Evolutionary conservation across 2,329 filamentous ascomycete species (phyloP), one percentile per base, ranked within the genome.

Genomic region (Periconia digitata): DNA sequence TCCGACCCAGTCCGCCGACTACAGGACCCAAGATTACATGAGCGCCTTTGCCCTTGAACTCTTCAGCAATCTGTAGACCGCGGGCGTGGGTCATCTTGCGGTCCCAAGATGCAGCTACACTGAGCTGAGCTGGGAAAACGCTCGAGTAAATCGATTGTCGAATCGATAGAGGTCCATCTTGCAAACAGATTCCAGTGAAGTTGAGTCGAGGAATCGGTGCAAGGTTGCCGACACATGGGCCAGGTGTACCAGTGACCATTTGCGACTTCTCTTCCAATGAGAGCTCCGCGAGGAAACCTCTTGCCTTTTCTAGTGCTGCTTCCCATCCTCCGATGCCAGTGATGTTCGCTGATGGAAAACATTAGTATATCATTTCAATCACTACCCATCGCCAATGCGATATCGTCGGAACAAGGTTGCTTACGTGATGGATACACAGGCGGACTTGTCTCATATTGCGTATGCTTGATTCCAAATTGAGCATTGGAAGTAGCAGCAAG

Each of bases 1-100:
- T 63, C 10, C 73, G 62, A 5, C 74, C 74, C 15, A 77, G 49
- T 6, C 74, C 72, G 1, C 73, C 74, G 32, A 70, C 60, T 3
- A 76, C 72, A 15, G 87, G 87, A 8, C 74, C 76, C 1, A 80
- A 62, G 16, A 69, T 60, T 17, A 79, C 65, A 35, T 79, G 65
- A 10, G 67, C 51, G 35, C 71, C 71, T 50, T 72, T 70, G 22
- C 53, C 62, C 41, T 58, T 39, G 52, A 66, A 67, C 23, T 67
- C 65, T 8, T 47, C 51, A 3, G 59, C 72, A 37, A 75, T 63
- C 10, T 62, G 58, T 2, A 60, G 37, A 3, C 64, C 72, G 13
- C 71, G 62, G 13, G 66, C 50, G 13, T 65, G 58, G 8, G 64
- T 62, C 1, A 76, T 59, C 8, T 59, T 38, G 13, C 63, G 63